phyloP scores from a whole-genome alignment of 139 green algal species.

The Asterochloris erici region DNA sequence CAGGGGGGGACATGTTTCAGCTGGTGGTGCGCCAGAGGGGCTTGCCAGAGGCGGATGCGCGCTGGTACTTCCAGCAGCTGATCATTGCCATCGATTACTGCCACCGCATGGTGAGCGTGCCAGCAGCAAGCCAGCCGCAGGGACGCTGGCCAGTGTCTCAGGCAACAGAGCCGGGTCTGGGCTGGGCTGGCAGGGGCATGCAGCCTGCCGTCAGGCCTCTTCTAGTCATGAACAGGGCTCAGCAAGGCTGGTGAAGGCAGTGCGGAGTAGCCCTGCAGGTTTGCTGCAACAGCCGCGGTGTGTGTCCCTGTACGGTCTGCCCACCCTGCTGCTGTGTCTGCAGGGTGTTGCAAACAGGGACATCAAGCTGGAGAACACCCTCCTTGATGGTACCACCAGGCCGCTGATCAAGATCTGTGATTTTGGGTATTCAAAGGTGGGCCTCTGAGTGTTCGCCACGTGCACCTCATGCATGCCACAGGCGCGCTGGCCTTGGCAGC shows the following conservation, averaged over 20 bases:
- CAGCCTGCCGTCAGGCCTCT: background rate
- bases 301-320: background rate
- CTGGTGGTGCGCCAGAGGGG: constrained; percentile 34
- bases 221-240: background rate
- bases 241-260: background rate
- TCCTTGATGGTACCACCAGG: constrained; percentile 28
- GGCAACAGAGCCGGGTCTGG: too few species aligned
- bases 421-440: constrained; percentile 56
- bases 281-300: background rate
- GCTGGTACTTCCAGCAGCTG: constrained; percentile 73
- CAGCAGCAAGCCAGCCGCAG: too few species aligned
- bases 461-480: too few species aligned
- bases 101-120: constrained; percentile 41
- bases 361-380: constrained; percentile 81
- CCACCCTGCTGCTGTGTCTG: background rate
- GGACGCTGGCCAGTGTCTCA: too few species aligned
- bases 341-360: constrained; percentile 72
- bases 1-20: constrained; percentile 72
- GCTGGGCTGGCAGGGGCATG: background rate
- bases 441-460: background rate
- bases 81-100: constrained; percentile 64
- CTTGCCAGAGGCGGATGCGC: constrained; percentile 53
- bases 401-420: constrained; percentile 66
- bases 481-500: background rate
- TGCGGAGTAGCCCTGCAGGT: background rate